Evolutionary conservation across 208 protist species (phyloP), one percentile per base, ranked within the genome.

Genomic region (Trypanosoma platydactyli): DNA sequence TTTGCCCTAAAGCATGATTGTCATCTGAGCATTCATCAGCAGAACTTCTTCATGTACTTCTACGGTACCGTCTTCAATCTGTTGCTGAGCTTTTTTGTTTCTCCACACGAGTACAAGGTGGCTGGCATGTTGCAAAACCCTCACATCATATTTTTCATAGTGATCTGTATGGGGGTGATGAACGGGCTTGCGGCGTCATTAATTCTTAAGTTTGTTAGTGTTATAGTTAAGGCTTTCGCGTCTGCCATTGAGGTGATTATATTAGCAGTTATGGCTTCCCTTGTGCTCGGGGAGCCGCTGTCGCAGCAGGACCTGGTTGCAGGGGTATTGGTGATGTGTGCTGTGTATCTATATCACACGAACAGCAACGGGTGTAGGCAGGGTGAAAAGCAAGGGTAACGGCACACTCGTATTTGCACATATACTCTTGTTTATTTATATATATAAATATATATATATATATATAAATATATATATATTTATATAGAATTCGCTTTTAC

Each of bases 41-140:
- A 90, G 66, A 94, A 94, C 60, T 89, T 94, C 49, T 94, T 91
- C 63, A 81, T 91, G 81, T 91, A 94, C 69, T 77, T 85, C 25
- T 91, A 85, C 64, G 72, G 73, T 55, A 35, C 88, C 41, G 7
- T 88, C 53, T 91, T 91, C 60, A 94, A 94, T 64, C n/a, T 88
- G 12, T 22, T 80, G 0, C 63, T 88, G 35, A 80, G 75, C 49
- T 12, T 91, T 1, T 4, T 89, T 4, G 20, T 72, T 0, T 48
- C 76, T 6, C 79, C 79, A 1, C 44, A 70, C 33, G 57, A 77
- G 29, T 72, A 78, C 30, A n/a, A 57, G 27, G 11, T 24, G 12
- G 54, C 15, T n/a, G 29, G 48, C 22, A 24, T 74, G 7, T 50
- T 74, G 64, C 4, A 33, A 16, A 24, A 69, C 30, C 16, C 45